Evolutionary conservation across 805 yeast genomes (phyloP).

Genomic region (Kuraishia molischiana): DNA sequence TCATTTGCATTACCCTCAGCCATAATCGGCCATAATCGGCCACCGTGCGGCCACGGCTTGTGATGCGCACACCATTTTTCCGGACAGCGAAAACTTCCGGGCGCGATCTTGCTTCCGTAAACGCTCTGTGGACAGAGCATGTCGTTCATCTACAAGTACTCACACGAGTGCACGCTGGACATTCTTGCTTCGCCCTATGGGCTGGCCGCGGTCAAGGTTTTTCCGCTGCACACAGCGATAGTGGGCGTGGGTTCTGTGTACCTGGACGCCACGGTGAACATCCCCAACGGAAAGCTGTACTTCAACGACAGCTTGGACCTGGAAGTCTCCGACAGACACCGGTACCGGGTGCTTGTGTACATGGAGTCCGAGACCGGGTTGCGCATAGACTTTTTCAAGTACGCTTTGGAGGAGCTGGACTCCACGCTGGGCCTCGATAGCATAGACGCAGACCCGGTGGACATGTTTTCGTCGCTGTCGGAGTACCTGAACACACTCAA

Average conservation of each 20-base stretch:
- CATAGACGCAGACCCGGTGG: background rate
- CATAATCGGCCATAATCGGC: too few species aligned
- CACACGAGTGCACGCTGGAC: background rate
- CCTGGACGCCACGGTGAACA: background rate
- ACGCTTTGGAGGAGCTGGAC: background rate
- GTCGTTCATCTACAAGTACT: conserved; percentile 1
- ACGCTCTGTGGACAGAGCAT: background rate
- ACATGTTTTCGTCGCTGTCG: background rate
- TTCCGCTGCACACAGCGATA: background rate
- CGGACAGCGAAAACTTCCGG: too few species aligned
- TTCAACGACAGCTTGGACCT: conserved; percentile 1
- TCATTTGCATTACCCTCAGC: too few species aligned
- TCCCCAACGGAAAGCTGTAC: background rate
- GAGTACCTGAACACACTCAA: background rate
- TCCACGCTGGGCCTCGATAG: background rate
- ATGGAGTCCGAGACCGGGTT: background rate
- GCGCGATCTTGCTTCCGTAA: too few species aligned
- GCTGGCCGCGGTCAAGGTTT: background rate
- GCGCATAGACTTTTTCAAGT: conserved; percentile 1
- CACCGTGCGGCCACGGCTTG: too few species aligned
- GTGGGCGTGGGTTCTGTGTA: background rate
- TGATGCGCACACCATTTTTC: too few species aligned
- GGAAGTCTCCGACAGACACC: background rate
- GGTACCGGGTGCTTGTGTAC: background rate
- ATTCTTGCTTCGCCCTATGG: background rate